Percentiles rank a stretch among this genome's conserved stretches.
Conservation (phyloP, 2,329 filamentous ascomycete species). For the Aspergillus floridensis region DNA sequence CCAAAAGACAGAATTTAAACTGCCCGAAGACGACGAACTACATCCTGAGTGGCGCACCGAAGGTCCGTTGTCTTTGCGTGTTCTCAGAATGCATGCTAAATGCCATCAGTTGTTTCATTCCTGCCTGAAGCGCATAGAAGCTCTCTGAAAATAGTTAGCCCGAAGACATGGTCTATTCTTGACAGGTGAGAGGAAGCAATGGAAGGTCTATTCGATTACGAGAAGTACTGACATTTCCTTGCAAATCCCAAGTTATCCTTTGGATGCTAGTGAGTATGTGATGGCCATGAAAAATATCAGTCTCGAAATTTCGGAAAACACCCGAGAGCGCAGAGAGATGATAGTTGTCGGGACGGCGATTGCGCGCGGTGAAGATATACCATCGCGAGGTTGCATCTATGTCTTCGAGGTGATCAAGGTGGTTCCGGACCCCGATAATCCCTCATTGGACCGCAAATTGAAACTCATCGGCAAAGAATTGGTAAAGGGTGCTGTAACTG, state of each 20-base stretch:
- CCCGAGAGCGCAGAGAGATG: slow-evolving; percentile 78
- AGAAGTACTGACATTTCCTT: slow-evolving; percentile 11
- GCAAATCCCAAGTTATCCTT: slow-evolving; percentile 49
- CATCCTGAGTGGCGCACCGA: slow-evolving; percentile 78
- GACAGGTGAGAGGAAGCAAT: slow-evolving; percentile 53
- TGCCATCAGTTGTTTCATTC: slow-evolving; percentile 49
- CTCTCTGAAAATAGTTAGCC: slow-evolving; percentile 73
- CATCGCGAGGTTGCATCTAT: slow-evolving; percentile 78
- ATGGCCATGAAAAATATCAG: slow-evolving; percentile 80
- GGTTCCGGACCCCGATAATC: slow-evolving; percentile 79
- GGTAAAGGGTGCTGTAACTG: slow-evolving; percentile 87
- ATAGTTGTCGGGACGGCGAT: slow-evolving; percentile 83
- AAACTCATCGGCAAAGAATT: slow-evolving; percentile 87
- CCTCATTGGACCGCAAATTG: slow-evolving; percentile 80
- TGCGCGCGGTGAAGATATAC: slow-evolving; percentile 84
- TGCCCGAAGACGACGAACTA: slow-evolving; percentile 82
- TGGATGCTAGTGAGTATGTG: slow-evolving; percentile 73
- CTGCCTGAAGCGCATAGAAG: slow-evolving; percentile 69
- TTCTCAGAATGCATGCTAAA: slow-evolving; percentile 12
- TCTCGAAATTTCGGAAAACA: slow-evolving; percentile 86
- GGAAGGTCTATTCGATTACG: background rate
- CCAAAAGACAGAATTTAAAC: slow-evolving; percentile 67
- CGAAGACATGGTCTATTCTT: slow-evolving; percentile 73
- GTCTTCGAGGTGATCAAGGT: slow-evolving; percentile 91
- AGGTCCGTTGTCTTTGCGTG: slow-evolving; percentile 39